Percentiles rank a stretch among this genome's conserved stretches.
phyloP scores from a whole-genome alignment of 352 stramenopile species.

The Thalassiosira allenii region DNA sequence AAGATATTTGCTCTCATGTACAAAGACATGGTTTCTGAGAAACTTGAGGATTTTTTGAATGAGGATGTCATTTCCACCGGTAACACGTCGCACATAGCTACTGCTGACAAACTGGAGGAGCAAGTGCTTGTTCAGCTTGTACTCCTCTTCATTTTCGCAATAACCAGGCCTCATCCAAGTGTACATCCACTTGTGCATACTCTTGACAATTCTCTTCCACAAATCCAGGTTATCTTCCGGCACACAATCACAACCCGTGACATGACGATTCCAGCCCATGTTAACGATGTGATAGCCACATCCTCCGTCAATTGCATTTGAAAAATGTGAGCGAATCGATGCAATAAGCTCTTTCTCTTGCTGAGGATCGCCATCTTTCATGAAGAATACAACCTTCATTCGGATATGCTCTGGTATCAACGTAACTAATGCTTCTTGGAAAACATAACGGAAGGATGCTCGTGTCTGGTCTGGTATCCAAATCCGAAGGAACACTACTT shows the following conservation, averaged over 20 bases:
- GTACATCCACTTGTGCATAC: constrained; percentile 34
- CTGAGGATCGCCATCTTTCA: constrained; percentile 56
- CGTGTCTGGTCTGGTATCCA: constrained; percentile 28
- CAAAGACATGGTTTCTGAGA: constrained; percentile 24
- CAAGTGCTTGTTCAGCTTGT: neutral
- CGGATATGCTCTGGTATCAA: constrained; percentile 8
- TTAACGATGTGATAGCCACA: constrained; percentile 45
- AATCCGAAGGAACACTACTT: constrained; percentile 29
- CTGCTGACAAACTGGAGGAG: constrained; percentile 1
- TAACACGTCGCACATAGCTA: neutral
- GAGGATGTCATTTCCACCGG: neutral
- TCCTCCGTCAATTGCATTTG: constrained; percentile 22
- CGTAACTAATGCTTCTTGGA: constrained; percentile 24
- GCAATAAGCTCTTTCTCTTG: constrained; percentile 40
- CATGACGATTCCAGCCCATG: constrained; percentile 26
- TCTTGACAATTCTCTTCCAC: constrained; percentile 16
- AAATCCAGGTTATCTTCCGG: neutral
- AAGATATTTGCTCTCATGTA: constrained; percentile 26
- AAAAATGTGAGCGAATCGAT: constrained; percentile 12
- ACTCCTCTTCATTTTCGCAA: constrained; percentile 8
- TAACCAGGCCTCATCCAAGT: constrained; percentile 19
- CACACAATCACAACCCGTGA: neutral
- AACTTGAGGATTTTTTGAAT: constrained; percentile 21
- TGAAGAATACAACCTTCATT: constrained; percentile 31
- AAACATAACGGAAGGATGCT: constrained; percentile 20